Evolutionary conservation across 495 filamentous ascomycete genomes (phyloP), one percentile per base, ranked within the genome.

Genomic region (Tuber calosporum): DNA sequence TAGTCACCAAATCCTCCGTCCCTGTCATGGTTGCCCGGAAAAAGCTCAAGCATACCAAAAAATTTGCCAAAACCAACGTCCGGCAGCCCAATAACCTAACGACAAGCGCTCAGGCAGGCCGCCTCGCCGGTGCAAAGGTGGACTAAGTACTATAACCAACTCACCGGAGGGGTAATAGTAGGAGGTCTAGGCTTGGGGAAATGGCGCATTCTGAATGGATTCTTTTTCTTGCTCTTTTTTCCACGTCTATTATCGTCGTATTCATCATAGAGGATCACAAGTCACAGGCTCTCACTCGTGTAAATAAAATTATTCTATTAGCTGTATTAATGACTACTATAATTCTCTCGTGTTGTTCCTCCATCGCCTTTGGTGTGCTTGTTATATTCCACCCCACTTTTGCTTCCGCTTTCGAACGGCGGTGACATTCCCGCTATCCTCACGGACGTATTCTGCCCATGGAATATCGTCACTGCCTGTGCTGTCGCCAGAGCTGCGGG

Each of bases 1-100:
- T 99, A 17, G 92, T 99, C 38, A 94, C 92, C 66, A 97, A 97
- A 83, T 94, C 91, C 69, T 96, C 92, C 9, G 93, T 97, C n/a
- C 95, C 95, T 0, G 93, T 96, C 39, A 96, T 96, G 93, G 92
- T 96, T 30, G 93, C 92, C 3, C 87, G 92, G 38, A 93, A 92
- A 84, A 90, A 90, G 73, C 84, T 93, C 69, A 87, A 90, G 69
- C 91, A 92, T 79, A 88, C 92, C 79, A 87, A 86, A 74, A 92
- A 93, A 80, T 89, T 88, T 77, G 81, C 83, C 66, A 83, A 83
- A 62, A 84, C 83, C 7, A 86, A 85, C 67, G 79, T 87, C 67
- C 86, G 86, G 40, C 81, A 88, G 4, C 84, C 86, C 13, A 89
- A 89, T 79, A 89, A 89, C 69, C 82, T 89, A 22, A 83, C 82